Evolutionary conservation across 192 early-diverging fungal species (phyloP).

Genomic region (Coemansia sp.): DNA sequence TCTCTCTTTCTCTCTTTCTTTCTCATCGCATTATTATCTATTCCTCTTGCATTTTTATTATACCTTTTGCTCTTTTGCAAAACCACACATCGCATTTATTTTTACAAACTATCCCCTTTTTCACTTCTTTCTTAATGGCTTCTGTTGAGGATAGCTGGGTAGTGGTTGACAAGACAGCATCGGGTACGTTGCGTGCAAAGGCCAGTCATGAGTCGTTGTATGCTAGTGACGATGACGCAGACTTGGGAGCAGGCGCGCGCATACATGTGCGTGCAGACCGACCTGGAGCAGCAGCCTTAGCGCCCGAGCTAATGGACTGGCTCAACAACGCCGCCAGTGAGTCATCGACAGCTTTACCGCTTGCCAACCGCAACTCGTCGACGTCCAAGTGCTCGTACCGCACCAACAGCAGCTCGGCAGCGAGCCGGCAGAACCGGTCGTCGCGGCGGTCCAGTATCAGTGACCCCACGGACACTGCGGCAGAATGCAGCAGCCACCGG

Average conservation of each 20-base stretch:
- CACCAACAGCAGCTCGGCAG: slow-evolving; percentile 56
- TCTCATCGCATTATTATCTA: slow-evolving; percentile 3
- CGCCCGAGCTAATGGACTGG: slow-evolving; percentile 54
- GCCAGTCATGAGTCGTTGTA: slow-evolving; percentile 56
- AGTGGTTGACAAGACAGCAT: slow-evolving; percentile 56
- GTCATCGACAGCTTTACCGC: slow-evolving; percentile 34
- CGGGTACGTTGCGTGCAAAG: slow-evolving; percentile 45
- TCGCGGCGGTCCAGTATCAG: slow-evolving; percentile 39
- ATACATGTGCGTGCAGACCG: slow-evolving; percentile 42
- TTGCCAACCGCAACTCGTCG: slow-evolving; percentile 38
- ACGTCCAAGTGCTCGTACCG: slow-evolving; percentile 49
- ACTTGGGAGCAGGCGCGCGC: slow-evolving; percentile 19
- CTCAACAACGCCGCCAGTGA: slow-evolving; percentile 47
- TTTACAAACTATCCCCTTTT: background rate
- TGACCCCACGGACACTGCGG: background rate
- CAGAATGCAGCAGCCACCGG: background rate
- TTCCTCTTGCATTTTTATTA: background rate
- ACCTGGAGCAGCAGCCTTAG: slow-evolving; percentile 16
- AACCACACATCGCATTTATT: background rate
- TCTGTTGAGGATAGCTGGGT: slow-evolving; percentile 56
- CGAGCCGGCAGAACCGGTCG: slow-evolving; percentile 38
- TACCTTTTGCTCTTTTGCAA: background rate
- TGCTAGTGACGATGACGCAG: slow-evolving; percentile 27
- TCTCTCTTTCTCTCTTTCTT: background rate
- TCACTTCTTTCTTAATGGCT: background rate